Evolutionary conservation across 441 rosid genomes (phyloP).

Genomic region (Brassica hybrid): DNA sequence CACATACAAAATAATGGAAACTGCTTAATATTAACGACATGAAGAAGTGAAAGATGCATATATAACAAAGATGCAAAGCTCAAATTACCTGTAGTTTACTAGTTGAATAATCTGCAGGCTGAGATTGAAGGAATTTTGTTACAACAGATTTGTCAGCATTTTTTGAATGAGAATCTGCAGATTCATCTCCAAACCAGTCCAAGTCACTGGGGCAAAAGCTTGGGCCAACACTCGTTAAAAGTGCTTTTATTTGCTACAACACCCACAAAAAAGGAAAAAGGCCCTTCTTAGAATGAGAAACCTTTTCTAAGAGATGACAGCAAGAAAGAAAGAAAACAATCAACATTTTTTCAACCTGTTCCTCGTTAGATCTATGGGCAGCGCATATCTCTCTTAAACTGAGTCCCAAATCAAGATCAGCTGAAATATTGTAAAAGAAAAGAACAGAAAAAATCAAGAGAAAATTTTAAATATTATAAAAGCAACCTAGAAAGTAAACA

Average conservation of each 20-base stretch:
- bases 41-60: neutral
- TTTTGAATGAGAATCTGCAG: constrained; percentile 60
- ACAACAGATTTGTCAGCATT: constrained; percentile 85
- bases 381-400: constrained; percentile 89
- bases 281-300: neutral
- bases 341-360: constrained; percentile 58
- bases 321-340: too few species aligned
- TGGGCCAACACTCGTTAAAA: constrained; percentile 76
- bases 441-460: constrained; percentile 4
- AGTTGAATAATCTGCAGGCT: constrained; percentile 84
- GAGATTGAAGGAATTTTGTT: constrained; percentile 82
- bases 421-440: constrained; percentile 47
- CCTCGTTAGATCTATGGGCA: constrained; percentile 88
- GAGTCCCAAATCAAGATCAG: constrained; percentile 76
- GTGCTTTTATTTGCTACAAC: constrained; percentile 90
- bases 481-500: neutral
- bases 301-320: neutral
- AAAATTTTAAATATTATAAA: neutral
- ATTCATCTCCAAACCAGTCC: constrained; percentile 83
- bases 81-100: constrained; percentile 79
- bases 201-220: constrained; percentile 76
- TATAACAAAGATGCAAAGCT: constrained; percentile 8
- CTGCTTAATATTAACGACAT: constrained; percentile 1
- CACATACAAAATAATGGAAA: constrained; percentile 11
- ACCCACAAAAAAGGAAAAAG: constrained; percentile 2